Evolutionary conservation across 768 basidiomycete species (phyloP), one percentile per base, ranked within the genome.

Genomic region (Zangia roseola): DNA sequence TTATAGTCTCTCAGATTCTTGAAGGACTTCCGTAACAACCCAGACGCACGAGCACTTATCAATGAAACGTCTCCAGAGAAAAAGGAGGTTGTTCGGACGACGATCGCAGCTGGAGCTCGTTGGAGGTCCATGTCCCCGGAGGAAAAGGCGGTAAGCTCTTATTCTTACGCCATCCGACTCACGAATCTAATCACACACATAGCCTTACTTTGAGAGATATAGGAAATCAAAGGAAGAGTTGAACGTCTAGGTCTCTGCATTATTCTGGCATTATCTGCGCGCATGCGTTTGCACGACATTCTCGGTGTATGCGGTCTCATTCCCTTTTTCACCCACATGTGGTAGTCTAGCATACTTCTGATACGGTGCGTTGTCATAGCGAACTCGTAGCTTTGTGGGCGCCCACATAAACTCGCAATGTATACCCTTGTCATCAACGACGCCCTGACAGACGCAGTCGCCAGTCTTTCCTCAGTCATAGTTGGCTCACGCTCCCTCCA

Each of bases 61-160:
- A 45, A 50, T 4, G 47, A 52, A 20, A 50, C 34, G 7, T 16
- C 26, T 14, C 34, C 43, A 23, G 50, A 46, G 5, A 49, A 48
- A 31, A 49, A 4, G 1, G 30, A 38, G 13, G 0, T 16, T 0
- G 20, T 58, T 35, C 54, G 56, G 5, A 38, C 51, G 10, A 25
- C 52, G 4, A 12, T 52, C 26, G 53, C 50, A 13, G 63, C 61
- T 19, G 71, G 31, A 14, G 45, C 33, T 5, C 59, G 55, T 13
- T 73, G 72, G 72, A 58, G 50, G 14, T 54, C 55, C 23, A 55
- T 74, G 65, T 57, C 67, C 7, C 12, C 38, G 2, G 59, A 57
- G n/a, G 69, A 71, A 46, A 71, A 68, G 51, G 55, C 57, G 8
- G 71, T 70, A 31, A 26, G 62, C 49, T 21, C 2, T 16, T 10